phyloP scores from a whole-genome alignment of 495 filamentous ascomycete genomes.

The Trichoderma virens region DNA sequence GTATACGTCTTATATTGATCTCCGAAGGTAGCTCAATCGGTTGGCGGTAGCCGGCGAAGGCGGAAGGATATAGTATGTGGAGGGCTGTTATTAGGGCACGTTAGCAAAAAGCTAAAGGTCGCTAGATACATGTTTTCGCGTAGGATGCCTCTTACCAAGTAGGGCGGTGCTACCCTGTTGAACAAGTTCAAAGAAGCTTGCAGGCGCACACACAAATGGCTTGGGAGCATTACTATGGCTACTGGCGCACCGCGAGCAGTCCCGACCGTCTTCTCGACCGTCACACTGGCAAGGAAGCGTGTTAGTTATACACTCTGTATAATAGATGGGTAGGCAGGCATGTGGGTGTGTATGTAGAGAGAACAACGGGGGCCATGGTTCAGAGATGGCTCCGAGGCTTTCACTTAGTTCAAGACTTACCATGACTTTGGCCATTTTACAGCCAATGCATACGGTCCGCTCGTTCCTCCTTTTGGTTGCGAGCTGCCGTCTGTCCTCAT shows the following conservation, averaged over 20 bases:
- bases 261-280: not conserved
- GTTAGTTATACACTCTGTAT: not conserved
- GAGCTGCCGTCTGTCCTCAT: not conserved
- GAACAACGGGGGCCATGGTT: not conserved
- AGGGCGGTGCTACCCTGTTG: not conserved
- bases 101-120: not conserved
- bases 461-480: not conserved
- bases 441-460: not conserved
- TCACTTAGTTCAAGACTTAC: not conserved
- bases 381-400: not conserved
- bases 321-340: not conserved
- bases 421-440: slow-evolving; percentile 1
- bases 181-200: not conserved
- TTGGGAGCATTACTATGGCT: not conserved
- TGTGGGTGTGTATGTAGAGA: not conserved
- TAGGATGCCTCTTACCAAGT: not conserved
- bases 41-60: not conserved
- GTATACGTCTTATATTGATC: not conserved
- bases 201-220: not conserved
- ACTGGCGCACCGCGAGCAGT: not conserved
- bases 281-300: not conserved
- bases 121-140: not conserved
- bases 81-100: not conserved
- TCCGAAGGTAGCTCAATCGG: not conserved
- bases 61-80: not conserved